Conservation (phyloP, 73 alveolate genomes). For the Tetrahymena elliotti region DNA sequence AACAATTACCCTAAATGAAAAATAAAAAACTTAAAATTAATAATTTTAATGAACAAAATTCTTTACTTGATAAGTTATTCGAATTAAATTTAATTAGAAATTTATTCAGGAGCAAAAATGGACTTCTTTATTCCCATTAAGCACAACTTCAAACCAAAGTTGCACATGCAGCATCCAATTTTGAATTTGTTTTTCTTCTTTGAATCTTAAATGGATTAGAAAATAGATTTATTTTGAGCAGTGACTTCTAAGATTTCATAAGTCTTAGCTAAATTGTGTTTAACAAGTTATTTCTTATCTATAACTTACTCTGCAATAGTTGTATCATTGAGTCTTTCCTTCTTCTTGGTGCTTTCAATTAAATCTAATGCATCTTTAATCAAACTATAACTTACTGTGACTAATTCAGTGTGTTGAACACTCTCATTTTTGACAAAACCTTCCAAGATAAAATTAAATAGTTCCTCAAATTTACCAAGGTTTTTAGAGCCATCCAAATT, state of each 20-base stretch:
- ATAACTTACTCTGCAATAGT: neutral
- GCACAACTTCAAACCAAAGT: neutral
- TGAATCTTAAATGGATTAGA: neutral
- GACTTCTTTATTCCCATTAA: neutral
- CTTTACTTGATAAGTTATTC: neutral
- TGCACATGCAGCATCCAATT: neutral
- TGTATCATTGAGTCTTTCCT: neutral
- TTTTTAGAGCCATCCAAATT: neutral
- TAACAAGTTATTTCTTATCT: neutral
- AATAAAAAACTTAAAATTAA: neutral
- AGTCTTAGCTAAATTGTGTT: neutral
- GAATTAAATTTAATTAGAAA: neutral
- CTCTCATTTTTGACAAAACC: neutral
- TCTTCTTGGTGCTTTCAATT: neutral
- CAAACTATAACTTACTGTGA: neutral
- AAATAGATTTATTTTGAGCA: neutral
- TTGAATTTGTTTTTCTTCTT: neutral
- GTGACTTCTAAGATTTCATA: neutral
- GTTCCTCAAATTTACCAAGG: neutral
- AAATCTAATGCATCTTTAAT: neutral
- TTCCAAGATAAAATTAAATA: neutral
- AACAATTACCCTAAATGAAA: neutral
- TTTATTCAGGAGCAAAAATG: neutral
- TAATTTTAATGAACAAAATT: neutral
- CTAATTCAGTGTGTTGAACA: neutral